A percentile compares a stretch with the other conserved stretches of the same genome.
phyloP scores from a whole-genome alignment of 2,329 filamentous ascomycete genomes.

The Paradendryphiella salina region DNA sequence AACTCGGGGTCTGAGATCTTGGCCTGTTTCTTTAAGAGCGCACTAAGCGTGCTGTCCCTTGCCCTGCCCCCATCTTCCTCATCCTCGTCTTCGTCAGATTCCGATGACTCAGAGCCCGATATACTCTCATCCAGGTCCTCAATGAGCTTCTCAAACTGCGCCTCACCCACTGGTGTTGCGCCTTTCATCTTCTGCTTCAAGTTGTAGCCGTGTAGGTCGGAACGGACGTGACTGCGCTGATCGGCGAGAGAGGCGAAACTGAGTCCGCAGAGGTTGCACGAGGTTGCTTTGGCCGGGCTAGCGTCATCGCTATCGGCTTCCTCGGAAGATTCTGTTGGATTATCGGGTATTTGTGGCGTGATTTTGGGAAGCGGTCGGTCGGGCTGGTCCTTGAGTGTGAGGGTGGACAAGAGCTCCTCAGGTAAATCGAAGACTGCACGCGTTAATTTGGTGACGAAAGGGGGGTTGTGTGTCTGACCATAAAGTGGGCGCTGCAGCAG shows the following conservation, averaged over 20 bases:
- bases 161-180: constrained; percentile 70
- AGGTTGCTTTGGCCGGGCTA: constrained; percentile 62
- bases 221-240: constrained; percentile 82
- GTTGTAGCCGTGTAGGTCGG: constrained; percentile 92
- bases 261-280: constrained; percentile 79
- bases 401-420: constrained; percentile 68
- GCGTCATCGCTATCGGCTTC: constrained; percentile 45
- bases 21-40: constrained; percentile 81
- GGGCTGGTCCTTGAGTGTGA: constrained; percentile 59
- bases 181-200: constrained; percentile 87
- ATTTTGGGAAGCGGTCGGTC: constrained; percentile 25
- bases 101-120: constrained; percentile 79
- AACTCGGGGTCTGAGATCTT: constrained; percentile 65
- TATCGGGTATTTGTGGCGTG: constrained; percentile 9
- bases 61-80: constrained; percentile 51
- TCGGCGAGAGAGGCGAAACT: constrained; percentile 74
- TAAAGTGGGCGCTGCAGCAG: constrained; percentile 47
- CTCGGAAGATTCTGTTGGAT: constrained; percentile 35
- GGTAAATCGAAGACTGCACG: constrained; percentile 78
- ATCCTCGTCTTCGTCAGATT: constrained; percentile 72
- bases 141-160: constrained; percentile 83
- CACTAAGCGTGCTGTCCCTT: constrained; percentile 73
- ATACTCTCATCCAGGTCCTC: constrained; percentile 87
- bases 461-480: constrained; percentile 29
- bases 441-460: constrained; percentile 15